A percentile compares a stretch with the other conserved stretches of the same genome.
phyloP scores from a whole-genome alignment of 208 protist genomes.

The Leishmania turanica region DNA sequence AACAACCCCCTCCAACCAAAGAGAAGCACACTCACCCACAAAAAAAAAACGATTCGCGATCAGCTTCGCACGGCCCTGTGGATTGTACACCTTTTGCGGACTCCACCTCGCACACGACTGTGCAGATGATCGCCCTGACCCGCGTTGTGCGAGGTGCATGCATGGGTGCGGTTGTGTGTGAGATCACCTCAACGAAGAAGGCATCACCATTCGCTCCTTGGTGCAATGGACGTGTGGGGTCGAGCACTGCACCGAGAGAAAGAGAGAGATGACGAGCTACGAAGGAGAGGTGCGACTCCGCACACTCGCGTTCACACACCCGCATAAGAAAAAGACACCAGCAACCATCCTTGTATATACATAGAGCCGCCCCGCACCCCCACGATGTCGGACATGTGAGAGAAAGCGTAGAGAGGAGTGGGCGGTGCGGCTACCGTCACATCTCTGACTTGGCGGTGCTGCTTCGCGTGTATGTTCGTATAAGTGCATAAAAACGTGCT shows the following conservation, averaged over 20 bases:
- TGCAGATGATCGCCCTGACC: background rate
- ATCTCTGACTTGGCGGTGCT: slow-evolving; percentile 15
- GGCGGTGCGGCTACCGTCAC: background rate
- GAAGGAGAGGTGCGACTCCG: background rate
- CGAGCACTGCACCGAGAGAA: background rate
- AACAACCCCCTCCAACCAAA: background rate
- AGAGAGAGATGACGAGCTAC: background rate
- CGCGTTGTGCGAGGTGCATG: background rate
- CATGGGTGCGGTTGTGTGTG: background rate
- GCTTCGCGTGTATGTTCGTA: slow-evolving; percentile 16
- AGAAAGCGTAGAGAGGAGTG: background rate
- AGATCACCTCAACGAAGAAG: background rate
- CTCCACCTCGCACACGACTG: slow-evolving; percentile 3
- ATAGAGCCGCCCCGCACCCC: background rate
- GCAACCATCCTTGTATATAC: slow-evolving; percentile 5
- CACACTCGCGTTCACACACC: background rate
- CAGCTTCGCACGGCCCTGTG: background rate
- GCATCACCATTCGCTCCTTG: background rate
- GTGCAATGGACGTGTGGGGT: background rate
- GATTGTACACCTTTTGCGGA: slow-evolving; percentile 1
- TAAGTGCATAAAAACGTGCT: slow-evolving; percentile 28
- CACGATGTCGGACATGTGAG: background rate
- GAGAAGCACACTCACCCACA: background rate
- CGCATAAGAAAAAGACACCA: slow-evolving; percentile 2
- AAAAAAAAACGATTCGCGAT: background rate